Evolutionary conservation across 2,329 filamentous ascomycete species (phyloP).

Genomic region (Venturia asperata): DNA sequence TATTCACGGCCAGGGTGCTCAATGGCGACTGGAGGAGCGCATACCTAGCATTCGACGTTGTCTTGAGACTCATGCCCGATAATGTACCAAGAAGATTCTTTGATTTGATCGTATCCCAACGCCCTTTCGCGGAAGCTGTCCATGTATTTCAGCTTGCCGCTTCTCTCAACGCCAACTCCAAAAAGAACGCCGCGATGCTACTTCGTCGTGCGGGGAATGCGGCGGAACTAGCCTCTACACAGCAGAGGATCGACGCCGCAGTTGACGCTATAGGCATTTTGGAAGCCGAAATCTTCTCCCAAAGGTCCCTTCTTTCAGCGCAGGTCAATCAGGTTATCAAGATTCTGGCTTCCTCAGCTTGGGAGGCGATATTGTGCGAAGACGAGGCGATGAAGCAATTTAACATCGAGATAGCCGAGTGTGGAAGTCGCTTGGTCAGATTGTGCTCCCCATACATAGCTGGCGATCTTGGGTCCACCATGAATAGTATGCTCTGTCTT

Average conservation of each 20-base stretch:
- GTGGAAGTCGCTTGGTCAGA: background rate
- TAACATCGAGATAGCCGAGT: background rate
- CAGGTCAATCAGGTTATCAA: background rate
- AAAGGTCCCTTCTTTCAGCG: background rate
- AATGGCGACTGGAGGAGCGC: slow-evolving; percentile 41
- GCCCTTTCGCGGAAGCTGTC: slow-evolving; percentile 42
- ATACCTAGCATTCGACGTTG: slow-evolving; percentile 45
- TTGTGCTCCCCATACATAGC: background rate
- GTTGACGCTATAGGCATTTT: background rate
- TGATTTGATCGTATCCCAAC: slow-evolving; percentile 39
- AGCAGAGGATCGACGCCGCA: background rate
- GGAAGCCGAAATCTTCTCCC: background rate
- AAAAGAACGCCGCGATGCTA: background rate
- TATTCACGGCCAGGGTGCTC: slow-evolving; percentile 41
- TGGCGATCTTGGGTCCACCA: background rate
- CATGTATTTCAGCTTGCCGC: slow-evolving; percentile 43
- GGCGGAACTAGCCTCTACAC: background rate
- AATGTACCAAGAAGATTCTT: slow-evolving; percentile 38
- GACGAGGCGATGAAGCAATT: background rate
- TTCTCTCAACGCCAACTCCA: slow-evolving; percentile 29
- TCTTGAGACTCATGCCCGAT: slow-evolving; percentile 41
- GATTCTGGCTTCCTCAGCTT: background rate
- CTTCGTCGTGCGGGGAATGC: background rate
- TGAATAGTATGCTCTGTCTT: background rate
- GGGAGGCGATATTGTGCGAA: background rate